Evolutionary conservation across 768 basidiomycete species (phyloP), one percentile per base, ranked within the genome.

Genomic region (Mycena pura): DNA sequence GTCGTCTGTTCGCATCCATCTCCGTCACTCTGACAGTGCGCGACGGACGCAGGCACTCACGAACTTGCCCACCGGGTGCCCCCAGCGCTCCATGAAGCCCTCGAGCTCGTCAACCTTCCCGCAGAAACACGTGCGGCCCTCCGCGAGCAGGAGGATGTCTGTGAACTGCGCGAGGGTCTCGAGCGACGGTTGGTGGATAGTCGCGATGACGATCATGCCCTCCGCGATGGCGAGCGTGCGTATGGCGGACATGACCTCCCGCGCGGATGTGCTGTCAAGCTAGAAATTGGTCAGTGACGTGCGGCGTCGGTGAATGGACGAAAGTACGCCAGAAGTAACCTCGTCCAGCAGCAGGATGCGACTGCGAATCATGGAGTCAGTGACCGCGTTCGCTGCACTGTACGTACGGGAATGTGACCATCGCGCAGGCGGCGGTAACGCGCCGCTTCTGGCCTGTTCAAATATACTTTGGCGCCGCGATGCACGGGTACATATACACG

Each of bases 101-200:
- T 77, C 80, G 34, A 82, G 66, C 6, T 74, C 75, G 54, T 47
- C 84, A 68, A 73, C 79, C 63, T 72, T 78, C 74, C 72, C 86
- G 57, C 46, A 77, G 54, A 73, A 81, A 56, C 79, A 82, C 2
- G 68, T 73, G 44, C 74, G 74, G 0, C 89, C 89, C 31, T 80
- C 78, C 0, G 86, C 77, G 13, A 91, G 78, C 22, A 91, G 74
- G 28, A 87, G 72, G 13, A 90, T 74, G 29, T 83, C 76, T 46
- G 85, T 85, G 68, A 91, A 90, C 41, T 86, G 80, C 0, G 80
- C 68, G 47, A 88, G 82, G 0, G 86, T 86, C 57, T 85, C 85
- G 22, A 82, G 81, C 21, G 83, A 80, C 0, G 89, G 89, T 57
- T 90, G 88, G 64, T 91, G 89, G 51, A 91, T 87, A 5, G 86